Percentiles rank a stretch among this genome's conserved stretches.
phyloP scores from a whole-genome alignment of 305 asterid genomes.

The Fraxinus nigra region DNA sequence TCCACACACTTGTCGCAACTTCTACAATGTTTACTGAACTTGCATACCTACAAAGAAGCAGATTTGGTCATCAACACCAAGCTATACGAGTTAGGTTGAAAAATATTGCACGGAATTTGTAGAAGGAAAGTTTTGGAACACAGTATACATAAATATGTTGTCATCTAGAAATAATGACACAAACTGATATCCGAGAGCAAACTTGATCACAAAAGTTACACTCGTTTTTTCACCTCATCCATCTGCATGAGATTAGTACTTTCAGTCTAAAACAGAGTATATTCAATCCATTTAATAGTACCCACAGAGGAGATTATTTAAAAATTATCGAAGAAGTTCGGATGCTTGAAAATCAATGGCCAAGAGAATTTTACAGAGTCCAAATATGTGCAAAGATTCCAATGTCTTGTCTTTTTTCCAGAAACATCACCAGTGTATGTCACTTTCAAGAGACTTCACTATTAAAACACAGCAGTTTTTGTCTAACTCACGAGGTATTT shows the following conservation, averaged over 20 bases:
- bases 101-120: background rate
- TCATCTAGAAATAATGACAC: background rate
- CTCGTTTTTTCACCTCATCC: background rate
- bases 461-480: background rate
- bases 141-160: background rate
- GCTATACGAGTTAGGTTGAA: conserved; percentile 1
- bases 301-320: background rate
- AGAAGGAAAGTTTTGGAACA: background rate
- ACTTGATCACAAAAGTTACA: background rate
- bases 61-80: conserved; percentile 20
- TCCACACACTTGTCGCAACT: conserved; percentile 99
- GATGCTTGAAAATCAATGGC: background rate
- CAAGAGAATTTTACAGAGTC: background rate
- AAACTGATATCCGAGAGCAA: background rate
- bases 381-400: background rate
- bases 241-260: background rate
- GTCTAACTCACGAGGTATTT: background rate
- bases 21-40: conserved; percentile 98
- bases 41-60: conserved; percentile 61
- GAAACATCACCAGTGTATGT: background rate
- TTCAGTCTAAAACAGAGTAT: background rate
- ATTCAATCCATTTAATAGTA: background rate
- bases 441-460: background rate
- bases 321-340: background rate
- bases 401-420: background rate